Conservation (phyloP, 768 basidiomycete species). For the Mycena kentingensis region DNA sequence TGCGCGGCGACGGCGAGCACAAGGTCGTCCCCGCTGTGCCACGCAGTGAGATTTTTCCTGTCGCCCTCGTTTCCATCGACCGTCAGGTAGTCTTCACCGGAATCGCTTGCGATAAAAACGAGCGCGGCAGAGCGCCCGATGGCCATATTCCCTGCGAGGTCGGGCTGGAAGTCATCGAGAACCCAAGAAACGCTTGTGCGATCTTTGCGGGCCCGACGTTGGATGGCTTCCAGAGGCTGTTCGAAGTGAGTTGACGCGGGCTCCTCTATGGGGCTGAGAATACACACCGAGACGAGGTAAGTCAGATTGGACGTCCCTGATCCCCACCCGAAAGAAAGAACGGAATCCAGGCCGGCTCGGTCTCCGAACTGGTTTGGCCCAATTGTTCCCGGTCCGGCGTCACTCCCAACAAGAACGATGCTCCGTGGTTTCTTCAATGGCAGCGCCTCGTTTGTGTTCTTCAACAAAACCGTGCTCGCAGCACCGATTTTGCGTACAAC, state of each 20-base stretch:
- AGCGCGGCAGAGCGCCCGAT: slow-evolving; percentile 62
- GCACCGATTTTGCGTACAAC: slow-evolving; percentile 74
- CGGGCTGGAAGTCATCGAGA: slow-evolving; percentile 68
- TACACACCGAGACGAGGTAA: slow-evolving; percentile 71
- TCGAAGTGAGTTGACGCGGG: background rate
- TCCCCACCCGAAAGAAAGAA: slow-evolving; percentile 93
- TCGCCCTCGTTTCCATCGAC: slow-evolving; percentile 82
- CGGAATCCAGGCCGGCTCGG: slow-evolving; percentile 63
- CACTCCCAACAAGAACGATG: slow-evolving; percentile 64
- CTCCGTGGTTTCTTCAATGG: slow-evolving; percentile 62
- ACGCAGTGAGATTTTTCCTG: slow-evolving; percentile 70
- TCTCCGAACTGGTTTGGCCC: slow-evolving; percentile 77
- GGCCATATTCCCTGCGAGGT: slow-evolving; percentile 48
- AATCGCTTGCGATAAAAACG: slow-evolving; percentile 82
- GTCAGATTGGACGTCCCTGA: slow-evolving; percentile 80
- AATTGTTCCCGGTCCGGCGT: slow-evolving; percentile 59
- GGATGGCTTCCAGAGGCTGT: slow-evolving; percentile 81
- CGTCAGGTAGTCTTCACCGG: slow-evolving; percentile 81
- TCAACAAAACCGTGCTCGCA: slow-evolving; percentile 73
- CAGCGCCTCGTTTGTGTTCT: slow-evolving; percentile 61
- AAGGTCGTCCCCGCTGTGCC: slow-evolving; percentile 72
- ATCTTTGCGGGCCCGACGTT: slow-evolving; percentile 66
- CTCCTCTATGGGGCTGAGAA: background rate
- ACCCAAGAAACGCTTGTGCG: slow-evolving; percentile 68
- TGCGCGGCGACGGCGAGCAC: slow-evolving; percentile 66